These are phyloP conservation scores for Eucalyptus decipiens DNA, from an alignment of 345 rosid genomes.

Conservation along the genomic window DNA sequence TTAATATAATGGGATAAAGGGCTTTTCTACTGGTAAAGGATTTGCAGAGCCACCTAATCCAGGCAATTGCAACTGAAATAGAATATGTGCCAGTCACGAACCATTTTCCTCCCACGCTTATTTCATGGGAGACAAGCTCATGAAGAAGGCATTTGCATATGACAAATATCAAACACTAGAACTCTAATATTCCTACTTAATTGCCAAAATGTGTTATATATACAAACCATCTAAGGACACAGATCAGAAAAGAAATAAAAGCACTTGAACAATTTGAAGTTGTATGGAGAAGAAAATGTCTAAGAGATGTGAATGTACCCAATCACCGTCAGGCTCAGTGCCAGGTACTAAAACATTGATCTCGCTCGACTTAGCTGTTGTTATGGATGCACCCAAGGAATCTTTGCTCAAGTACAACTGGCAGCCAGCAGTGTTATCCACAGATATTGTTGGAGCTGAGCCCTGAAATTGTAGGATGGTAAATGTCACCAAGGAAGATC, in stretches of 20 bases:
- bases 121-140: neutral
- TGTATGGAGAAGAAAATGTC: neutral
- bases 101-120: neutral
- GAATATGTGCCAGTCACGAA: neutral
- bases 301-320: constrained; percentile 39
- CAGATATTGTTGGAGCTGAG: constrained; percentile 89
- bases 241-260: neutral
- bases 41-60: neutral
- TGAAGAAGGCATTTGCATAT: neutral
- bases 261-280: neutral
- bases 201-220: neutral
- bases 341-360: constrained; percentile 86
- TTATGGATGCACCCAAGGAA: constrained; percentile 60
- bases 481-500: neutral
- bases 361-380: constrained; percentile 95
- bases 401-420: constrained; percentile 81
- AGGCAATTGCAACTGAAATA: neutral
- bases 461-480: constrained; percentile 31
- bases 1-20: neutral
- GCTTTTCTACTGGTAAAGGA: neutral
- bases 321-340: constrained; percentile 49
- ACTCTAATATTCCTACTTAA: neutral
- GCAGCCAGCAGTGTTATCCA: constrained; percentile 86
- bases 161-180: neutral
- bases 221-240: neutral